Conservation (phyloP, 1,284 basidiomycete species). For the Cystobasidiaceae sp. region DNA sequence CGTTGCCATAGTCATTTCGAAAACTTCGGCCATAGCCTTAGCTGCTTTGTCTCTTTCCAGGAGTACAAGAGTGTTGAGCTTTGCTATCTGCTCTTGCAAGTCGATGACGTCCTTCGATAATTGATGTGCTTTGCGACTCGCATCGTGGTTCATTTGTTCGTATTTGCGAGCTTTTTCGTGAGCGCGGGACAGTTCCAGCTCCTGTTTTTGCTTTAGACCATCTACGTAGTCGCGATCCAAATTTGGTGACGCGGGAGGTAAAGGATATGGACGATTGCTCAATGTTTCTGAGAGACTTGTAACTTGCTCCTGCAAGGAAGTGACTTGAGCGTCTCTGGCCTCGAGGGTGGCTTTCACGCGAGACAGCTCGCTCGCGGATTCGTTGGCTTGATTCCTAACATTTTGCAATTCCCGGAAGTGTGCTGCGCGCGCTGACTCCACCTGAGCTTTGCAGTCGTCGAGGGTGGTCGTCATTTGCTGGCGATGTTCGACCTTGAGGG, state of each 20-base stretch:
- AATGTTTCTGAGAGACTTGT: slow-evolving; percentile 3
- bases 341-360: not conserved
- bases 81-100: slow-evolving; percentile 30
- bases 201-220: slow-evolving; percentile 33
- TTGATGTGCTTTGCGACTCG: slow-evolving; percentile 25
- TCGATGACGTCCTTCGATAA: slow-evolving; percentile 23
- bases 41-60: slow-evolving; percentile 30
- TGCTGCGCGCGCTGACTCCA: slow-evolving; percentile 2
- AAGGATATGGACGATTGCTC: slow-evolving; percentile 1
- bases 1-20: slow-evolving; percentile 18
- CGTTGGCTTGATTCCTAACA: slow-evolving; percentile 24
- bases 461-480: not conserved
- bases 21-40: slow-evolving; percentile 33
- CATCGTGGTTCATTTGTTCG: slow-evolving; percentile 35
- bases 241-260: slow-evolving; percentile 11
- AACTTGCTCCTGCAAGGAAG: slow-evolving; percentile 16
- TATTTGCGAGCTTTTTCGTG: slow-evolving; percentile 35
- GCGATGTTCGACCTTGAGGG: not conserved
- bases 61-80: slow-evolving; percentile 29
- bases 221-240: slow-evolving; percentile 29
- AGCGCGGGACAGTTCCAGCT: slow-evolving; percentile 36
- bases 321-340: slow-evolving; percentile 1
- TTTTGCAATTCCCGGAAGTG: slow-evolving; percentile 21
- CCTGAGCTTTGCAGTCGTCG: not conserved
- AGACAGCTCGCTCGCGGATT: slow-evolving; percentile 8